phyloP scores from a whole-genome alignment of 345 rosid species.

The Stellera chamaejasme region DNA sequence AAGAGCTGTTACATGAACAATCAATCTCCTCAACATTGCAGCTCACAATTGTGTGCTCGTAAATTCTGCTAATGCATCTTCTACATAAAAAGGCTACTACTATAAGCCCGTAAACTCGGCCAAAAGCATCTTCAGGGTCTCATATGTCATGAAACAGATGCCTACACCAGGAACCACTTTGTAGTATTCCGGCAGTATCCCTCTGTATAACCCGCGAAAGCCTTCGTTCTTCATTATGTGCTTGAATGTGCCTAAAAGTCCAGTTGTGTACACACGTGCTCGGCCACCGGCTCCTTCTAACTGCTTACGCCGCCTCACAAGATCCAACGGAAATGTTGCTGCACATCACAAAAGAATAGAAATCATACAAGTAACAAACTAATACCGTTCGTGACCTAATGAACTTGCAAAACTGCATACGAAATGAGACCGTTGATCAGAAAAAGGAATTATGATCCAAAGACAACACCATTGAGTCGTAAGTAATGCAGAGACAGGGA shows the following conservation, averaged over 20 bases:
- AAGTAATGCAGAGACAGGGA: too few species aligned
- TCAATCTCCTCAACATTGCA: not conserved
- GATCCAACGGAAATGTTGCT: conserved; percentile 91
- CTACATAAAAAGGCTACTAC: not conserved
- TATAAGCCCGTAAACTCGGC: conserved; percentile 34
- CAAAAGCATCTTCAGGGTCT: conserved; percentile 62
- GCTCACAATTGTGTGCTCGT: not conserved
- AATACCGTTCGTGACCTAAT: too few species aligned
- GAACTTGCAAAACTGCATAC: too few species aligned
- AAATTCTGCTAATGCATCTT: too few species aligned
- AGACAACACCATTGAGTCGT: too few species aligned
- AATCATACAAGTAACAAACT: not conserved
- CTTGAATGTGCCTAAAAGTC: conserved; percentile 60
- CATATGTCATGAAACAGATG: conserved; percentile 93
- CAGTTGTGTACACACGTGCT: conserved; percentile 61
- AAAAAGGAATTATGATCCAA: too few species aligned
- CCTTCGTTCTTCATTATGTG: conserved; percentile 66
- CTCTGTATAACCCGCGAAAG: conserved; percentile 67
- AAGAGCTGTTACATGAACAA: conserved; percentile 4
- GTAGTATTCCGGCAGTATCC: conserved; percentile 86
- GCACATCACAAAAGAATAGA: conserved; percentile 17
- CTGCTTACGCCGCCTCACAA: conserved; percentile 91
- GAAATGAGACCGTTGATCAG: too few species aligned
- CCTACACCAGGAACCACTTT: conserved; percentile 96
- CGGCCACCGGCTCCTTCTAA: conserved; percentile 83